Percentiles rank a stretch among this genome's conserved stretches.
These are phyloP conservation scores for Hydrangea macrophylla DNA, from an alignment of 148 eudicot species.

Conservation along the genomic window DNA sequence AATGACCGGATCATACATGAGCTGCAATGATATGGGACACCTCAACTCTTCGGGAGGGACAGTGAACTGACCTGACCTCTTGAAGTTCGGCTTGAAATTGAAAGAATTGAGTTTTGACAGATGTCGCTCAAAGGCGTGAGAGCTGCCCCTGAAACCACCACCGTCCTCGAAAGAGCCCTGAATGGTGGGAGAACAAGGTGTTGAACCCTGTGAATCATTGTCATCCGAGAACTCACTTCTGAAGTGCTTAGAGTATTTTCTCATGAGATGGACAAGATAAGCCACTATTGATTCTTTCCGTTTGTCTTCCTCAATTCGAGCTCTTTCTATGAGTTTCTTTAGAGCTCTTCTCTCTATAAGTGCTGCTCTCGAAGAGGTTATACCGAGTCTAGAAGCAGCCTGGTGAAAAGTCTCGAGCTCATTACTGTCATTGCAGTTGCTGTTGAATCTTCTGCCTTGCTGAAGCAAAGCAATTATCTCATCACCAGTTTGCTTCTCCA, in stretches of 20 bases:
- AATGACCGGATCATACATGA: conserved; percentile 96
- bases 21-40: conserved; percentile 96
- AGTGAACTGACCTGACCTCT: conserved; percentile 64
- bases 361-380: conserved; percentile 92
- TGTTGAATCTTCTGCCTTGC: conserved; percentile 79
- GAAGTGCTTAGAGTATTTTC: conserved; percentile 88
- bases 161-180: conserved; percentile 60
- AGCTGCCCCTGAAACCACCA: conserved; percentile 32
- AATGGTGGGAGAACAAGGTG: conserved; percentile 95
- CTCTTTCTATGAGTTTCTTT: conserved; percentile 84
- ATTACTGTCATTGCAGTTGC: conserved; percentile 52
- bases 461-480: conserved; percentile 81
- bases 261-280: conserved; percentile 83
- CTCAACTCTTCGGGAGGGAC: conserved; percentile 94
- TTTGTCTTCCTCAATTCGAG: conserved; percentile 85
- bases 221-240: conserved; percentile 88
- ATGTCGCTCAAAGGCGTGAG: conserved; percentile 71
- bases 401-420: conserved; percentile 92
- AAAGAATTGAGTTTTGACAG: conserved; percentile 77
- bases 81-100: conserved; percentile 63
- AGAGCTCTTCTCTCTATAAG: conserved; percentile 87
- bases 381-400: conserved; percentile 76
- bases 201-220: conserved; percentile 94
- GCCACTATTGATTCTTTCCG: conserved; percentile 93
- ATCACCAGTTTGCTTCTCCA: conserved; percentile 87